These are phyloP conservation scores for Penicillium sp. DNA, from an alignment of 2,329 filamentous ascomycete genomes.

Conservation along the genomic window DNA sequence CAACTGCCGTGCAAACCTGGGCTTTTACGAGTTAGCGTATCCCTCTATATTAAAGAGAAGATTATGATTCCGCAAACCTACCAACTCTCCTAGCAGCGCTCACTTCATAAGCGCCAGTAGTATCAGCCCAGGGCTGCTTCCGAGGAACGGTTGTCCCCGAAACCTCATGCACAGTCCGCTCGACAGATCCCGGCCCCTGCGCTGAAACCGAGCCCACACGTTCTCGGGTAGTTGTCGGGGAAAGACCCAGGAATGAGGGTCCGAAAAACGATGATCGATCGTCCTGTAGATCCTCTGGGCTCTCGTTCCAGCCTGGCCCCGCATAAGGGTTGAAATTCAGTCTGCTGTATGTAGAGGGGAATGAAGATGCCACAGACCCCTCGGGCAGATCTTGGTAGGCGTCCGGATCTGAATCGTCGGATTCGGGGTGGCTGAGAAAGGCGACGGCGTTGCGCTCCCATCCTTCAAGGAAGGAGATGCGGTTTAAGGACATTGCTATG, in stretches of 20 bases:
- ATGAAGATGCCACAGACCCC: slow-evolving; percentile 27
- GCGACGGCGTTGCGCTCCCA: slow-evolving; percentile 33
- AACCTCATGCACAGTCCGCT: slow-evolving; percentile 11
- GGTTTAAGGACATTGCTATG: slow-evolving; percentile 34
- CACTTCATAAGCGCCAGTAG: slow-evolving; percentile 46
- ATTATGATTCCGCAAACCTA: slow-evolving; percentile 27
- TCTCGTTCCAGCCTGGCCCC: slow-evolving; percentile 32
- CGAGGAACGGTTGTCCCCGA: background rate
- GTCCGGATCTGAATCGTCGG: slow-evolving; percentile 16
- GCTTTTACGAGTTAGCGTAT: slow-evolving; percentile 36
- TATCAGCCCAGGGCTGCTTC: slow-evolving; percentile 16
- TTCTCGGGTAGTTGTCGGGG: slow-evolving; percentile 18
- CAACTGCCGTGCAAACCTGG: slow-evolving; percentile 59
- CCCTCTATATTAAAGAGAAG: background rate
- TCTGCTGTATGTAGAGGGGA: slow-evolving; percentile 30
- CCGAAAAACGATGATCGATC: slow-evolving; percentile 21
- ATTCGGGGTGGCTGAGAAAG: slow-evolving; percentile 19
- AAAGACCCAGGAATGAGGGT: slow-evolving; percentile 10
- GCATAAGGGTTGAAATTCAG: slow-evolving; percentile 39
- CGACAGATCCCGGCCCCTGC: slow-evolving; percentile 4
- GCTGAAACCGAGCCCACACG: slow-evolving; percentile 6
- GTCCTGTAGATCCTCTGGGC: slow-evolving; percentile 23
- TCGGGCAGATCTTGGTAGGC: slow-evolving; percentile 28
- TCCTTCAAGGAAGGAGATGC: slow-evolving; percentile 38
- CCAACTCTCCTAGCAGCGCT: slow-evolving; percentile 45